phyloP scores from a whole-genome alignment of 2,329 filamentous ascomycete genomes.

The Scleromitrula shiraiana region DNA sequence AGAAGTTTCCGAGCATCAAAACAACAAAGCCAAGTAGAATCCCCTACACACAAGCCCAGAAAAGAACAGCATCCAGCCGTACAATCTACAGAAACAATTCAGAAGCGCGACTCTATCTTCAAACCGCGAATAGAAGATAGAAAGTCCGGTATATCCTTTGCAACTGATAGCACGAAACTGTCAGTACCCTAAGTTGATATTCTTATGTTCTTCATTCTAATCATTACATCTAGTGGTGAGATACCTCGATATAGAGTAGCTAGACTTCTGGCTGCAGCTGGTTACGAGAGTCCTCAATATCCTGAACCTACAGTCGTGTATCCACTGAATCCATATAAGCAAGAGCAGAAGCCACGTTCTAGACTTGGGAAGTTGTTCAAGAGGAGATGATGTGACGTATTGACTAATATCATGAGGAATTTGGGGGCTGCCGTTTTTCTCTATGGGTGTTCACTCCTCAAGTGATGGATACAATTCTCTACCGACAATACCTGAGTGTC shows the following conservation, averaged over 20 bases:
- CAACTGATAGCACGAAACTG: constrained; percentile 39
- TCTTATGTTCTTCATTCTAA: neutral
- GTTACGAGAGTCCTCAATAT: neutral
- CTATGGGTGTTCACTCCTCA: too few relatives aligned
- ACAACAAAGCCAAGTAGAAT: neutral
- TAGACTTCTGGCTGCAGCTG: neutral
- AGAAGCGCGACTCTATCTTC: neutral
- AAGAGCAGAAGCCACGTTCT: neutral
- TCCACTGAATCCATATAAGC: neutral
- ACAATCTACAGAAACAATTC: neutral
- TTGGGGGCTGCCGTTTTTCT: too few relatives aligned
- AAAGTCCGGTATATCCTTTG: constrained; percentile 31
- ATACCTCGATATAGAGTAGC: neutral
- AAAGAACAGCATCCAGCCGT: neutral
- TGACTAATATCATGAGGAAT: too few relatives aligned
- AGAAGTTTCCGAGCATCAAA: constrained; percentile 2
- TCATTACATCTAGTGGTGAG: neutral
- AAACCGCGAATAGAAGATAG: constrained; percentile 13
- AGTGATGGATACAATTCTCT: too few relatives aligned
- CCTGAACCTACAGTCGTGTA: neutral
- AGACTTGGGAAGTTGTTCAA: neutral
- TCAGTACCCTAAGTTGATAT: neutral
- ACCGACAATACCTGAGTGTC: too few relatives aligned
- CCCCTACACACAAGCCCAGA: neutral
- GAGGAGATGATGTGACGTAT: neutral